Evolutionary conservation across 2,329 filamentous ascomycete genomes (phyloP).

Genomic region (Xylaria polymorpha): DNA sequence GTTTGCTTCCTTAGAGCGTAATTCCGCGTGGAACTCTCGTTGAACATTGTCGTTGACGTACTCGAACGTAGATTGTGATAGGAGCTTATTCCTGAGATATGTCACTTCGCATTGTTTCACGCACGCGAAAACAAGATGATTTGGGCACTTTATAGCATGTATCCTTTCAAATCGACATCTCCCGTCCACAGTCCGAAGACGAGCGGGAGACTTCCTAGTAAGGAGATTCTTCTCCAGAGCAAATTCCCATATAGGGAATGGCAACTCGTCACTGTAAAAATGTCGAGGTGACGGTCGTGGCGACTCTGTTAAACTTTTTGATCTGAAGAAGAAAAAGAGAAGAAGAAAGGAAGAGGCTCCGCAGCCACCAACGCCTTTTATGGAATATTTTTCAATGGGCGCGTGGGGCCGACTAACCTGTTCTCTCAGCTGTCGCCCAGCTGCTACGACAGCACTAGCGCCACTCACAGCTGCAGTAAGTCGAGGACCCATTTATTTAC

Average conservation of each 20-base stretch:
- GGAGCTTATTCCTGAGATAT: neutral
- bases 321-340: conserved; percentile 63
- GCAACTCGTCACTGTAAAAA: conserved; percentile 71
- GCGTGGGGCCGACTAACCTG: conserved; percentile 13
- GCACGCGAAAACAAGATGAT: neutral
- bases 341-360: conserved; percentile 43
- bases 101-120: neutral
- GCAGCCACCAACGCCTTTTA: conserved; percentile 43
- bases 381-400: conserved; percentile 15
- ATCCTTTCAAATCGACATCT: conserved; percentile 71
- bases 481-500: neutral
- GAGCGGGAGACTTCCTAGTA: conserved; percentile 72
- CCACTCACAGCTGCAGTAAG: neutral
- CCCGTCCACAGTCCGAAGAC: conserved; percentile 61
- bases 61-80: neutral
- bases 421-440: neutral
- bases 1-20: neutral
- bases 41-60: neutral
- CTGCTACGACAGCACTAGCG: neutral
- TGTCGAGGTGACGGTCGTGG: conserved; percentile 71
- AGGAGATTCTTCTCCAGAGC: conserved; percentile 70
- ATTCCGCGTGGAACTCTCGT: neutral
- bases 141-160: conserved; percentile 50
- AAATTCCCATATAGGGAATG: conserved; percentile 62
- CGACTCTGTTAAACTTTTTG: conserved; percentile 72